phyloP scores from a whole-genome alignment of 768 basidiomycete genomes.

The Boletellus ananiceps region DNA sequence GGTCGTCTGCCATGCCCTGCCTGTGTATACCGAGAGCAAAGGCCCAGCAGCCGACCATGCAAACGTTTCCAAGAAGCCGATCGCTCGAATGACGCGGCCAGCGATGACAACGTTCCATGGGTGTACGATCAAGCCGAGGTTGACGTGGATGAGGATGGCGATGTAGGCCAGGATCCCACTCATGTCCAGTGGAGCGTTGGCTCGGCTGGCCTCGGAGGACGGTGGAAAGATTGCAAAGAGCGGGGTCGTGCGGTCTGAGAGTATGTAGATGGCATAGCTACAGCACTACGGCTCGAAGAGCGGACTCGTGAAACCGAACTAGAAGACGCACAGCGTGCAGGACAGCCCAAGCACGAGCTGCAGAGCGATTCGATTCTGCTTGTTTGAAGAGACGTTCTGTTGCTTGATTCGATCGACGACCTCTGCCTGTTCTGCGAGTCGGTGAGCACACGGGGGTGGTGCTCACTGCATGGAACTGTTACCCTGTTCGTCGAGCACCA shows the following conservation, averaged over 20 bases:
- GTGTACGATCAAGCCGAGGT: constrained; percentile 43
- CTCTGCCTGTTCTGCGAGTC: constrained; percentile 53
- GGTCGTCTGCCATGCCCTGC: constrained; percentile 49
- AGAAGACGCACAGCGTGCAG: constrained; percentile 39
- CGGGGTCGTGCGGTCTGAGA: constrained; percentile 44
- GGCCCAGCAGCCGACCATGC: constrained; percentile 45
- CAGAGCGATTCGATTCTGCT: constrained; percentile 37
- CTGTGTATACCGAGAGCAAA: constrained; percentile 43
- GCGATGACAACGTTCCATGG: constrained; percentile 30
- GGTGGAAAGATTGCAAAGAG: constrained; percentile 42
- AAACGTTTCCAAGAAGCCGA: constrained; percentile 30
- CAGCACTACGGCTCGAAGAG: constrained; percentile 6
- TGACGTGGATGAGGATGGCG: constrained; percentile 47
- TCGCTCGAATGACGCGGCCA: constrained; percentile 27
- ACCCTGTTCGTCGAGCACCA: constrained; percentile 55
- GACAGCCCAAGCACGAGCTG: constrained; percentile 44
- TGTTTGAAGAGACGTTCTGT: constrained; percentile 41
- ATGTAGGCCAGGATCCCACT: constrained; percentile 44
- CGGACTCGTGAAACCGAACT: not conserved
- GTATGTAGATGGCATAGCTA: constrained; percentile 49
- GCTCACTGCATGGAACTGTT: not conserved
- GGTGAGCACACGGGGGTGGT: constrained; percentile 1
- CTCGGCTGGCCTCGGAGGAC: constrained; percentile 4
- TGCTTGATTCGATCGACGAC: constrained; percentile 45
- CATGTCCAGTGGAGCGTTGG: constrained; percentile 38